Evolutionary conservation across 768 basidiomycete genomes (phyloP).

Genomic region (Russula sp.): DNA sequence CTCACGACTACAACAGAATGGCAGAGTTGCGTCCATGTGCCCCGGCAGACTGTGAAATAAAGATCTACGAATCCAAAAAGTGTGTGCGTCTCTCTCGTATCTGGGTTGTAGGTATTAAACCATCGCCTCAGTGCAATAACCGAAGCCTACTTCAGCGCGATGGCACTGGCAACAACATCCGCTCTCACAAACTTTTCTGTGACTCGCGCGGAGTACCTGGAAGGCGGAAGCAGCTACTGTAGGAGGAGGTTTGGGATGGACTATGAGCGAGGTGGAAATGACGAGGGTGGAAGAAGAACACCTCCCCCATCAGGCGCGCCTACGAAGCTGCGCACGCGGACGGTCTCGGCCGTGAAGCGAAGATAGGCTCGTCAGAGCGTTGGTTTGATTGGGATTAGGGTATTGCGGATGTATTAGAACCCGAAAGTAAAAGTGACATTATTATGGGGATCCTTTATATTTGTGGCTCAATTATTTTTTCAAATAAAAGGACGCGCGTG

Average conservation of each 20-base stretch:
- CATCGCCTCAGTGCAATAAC: constrained; percentile 47
- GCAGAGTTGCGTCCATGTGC: constrained; percentile 73
- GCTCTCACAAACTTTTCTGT: constrained; percentile 50
- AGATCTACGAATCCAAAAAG: constrained; percentile 68
- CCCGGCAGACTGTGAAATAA: constrained; percentile 73
- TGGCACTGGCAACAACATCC: constrained; percentile 49
- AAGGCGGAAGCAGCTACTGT: constrained; percentile 70
- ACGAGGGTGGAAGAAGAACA: constrained; percentile 5
- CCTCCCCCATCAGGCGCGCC: constrained; percentile 1
- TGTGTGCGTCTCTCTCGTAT: constrained; percentile 37
- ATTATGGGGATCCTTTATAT: not conserved
- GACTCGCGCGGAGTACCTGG: constrained; percentile 78
- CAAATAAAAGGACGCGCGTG: constrained; percentile 5
- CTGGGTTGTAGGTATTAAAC: not conserved
- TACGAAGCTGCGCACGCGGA: constrained; percentile 15
- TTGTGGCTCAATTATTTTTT: not conserved
- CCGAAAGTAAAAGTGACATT: not conserved
- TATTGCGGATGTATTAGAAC: constrained; percentile 8
- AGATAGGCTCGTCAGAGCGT: constrained; percentile 5
- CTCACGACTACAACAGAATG: constrained; percentile 39
- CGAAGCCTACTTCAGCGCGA: constrained; percentile 58
- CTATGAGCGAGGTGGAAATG: constrained; percentile 18
- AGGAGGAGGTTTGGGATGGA: constrained; percentile 56
- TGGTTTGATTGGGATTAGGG: not conserved
- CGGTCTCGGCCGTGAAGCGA: constrained; percentile 23